Percentiles rank a stretch among this genome's conserved stretches.
Evolutionary conservation across 495 filamentous ascomycete species (phyloP).

Genomic region (Lentithecium fluviatile): DNA sequence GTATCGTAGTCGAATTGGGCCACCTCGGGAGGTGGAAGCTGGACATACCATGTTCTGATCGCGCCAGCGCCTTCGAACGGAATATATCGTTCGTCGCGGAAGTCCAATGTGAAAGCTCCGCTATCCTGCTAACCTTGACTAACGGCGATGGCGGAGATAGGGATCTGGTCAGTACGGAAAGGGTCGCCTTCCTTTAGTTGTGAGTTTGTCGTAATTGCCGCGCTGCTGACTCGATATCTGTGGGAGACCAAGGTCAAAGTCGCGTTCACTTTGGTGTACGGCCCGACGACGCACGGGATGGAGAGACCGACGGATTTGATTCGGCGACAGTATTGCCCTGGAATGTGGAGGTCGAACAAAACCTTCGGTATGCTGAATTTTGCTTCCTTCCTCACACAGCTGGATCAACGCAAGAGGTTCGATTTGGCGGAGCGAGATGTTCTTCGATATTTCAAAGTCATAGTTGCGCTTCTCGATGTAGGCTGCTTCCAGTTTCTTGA

Average conservation of each 20-base stretch:
- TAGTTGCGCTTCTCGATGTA: neutral
- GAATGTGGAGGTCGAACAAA: constrained; percentile 33
- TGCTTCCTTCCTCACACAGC: no score
- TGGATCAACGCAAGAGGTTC: neutral
- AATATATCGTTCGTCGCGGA: constrained; percentile 39
- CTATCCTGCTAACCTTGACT: constrained; percentile 34
- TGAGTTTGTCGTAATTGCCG: neutral
- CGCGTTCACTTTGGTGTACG: constrained; percentile 13
- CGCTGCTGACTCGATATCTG: neutral
- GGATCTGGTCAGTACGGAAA: constrained; percentile 4
- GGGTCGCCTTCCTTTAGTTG: neutral
- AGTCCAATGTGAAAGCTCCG: constrained; percentile 40
- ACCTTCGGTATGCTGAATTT: constrained; percentile 5
- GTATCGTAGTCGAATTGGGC: neutral
- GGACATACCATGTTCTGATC: constrained; percentile 23
- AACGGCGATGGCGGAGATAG: constrained; percentile 39
- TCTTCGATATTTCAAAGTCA: neutral
- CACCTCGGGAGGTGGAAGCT: neutral
- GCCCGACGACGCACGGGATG: constrained; percentile 39
- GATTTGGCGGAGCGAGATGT: constrained; percentile 2
- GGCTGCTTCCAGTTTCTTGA: neutral
- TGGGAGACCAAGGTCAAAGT: neutral
- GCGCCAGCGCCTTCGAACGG: constrained; percentile 39
- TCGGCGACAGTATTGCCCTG: constrained; percentile 41
- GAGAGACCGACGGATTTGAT: constrained; percentile 26